A percentile compares a stretch with the other conserved stretches of the same genome.
Conservation (phyloP, 2,329 filamentous ascomycete genomes). For the Fusarium sp. region DNA sequence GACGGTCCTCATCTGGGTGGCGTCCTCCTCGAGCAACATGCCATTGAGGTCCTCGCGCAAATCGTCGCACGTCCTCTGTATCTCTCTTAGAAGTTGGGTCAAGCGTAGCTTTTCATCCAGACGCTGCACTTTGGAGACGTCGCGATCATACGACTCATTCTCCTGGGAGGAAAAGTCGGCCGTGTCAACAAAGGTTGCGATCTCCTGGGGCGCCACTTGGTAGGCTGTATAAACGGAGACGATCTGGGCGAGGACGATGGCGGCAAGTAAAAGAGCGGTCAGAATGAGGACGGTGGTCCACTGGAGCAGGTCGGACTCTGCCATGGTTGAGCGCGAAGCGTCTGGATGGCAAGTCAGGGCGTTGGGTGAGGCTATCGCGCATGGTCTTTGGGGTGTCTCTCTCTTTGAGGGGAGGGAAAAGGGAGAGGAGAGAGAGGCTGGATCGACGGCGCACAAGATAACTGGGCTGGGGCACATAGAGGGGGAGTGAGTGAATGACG, state of each 20-base stretch:
- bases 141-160: slow-evolving; percentile 73
- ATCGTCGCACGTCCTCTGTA: slow-evolving; percentile 70
- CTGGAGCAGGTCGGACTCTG: slow-evolving; percentile 63
- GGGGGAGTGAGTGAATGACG: slow-evolving; percentile 31
- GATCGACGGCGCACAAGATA: slow-evolving; percentile 36
- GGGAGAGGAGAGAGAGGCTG: slow-evolving; percentile 11
- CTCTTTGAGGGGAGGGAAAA: slow-evolving; percentile 29
- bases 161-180: slow-evolving; percentile 73
- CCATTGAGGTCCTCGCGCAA: slow-evolving; percentile 70
- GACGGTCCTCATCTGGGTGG: slow-evolving; percentile 57
- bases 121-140: slow-evolving; percentile 67
- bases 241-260: slow-evolving; percentile 66
- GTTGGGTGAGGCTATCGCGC: slow-evolving; percentile 45
- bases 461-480: slow-evolving; percentile 1
- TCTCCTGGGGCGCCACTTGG: slow-evolving; percentile 68
- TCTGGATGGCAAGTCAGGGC: slow-evolving; percentile 43
- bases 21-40: slow-evolving; percentile 61
- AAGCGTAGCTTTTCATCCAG: slow-evolving; percentile 74
- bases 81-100: slow-evolving; percentile 68
- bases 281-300: slow-evolving; percentile 70
- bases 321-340: slow-evolving; percentile 57
- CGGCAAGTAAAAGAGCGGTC: slow-evolving; percentile 67
- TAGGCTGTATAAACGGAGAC: slow-evolving; percentile 68
- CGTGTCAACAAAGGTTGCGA: slow-evolving; percentile 68
- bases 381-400: slow-evolving; percentile 38